Percentiles rank a stretch among this genome's conserved stretches.
Evolutionary conservation across 2,329 filamentous ascomycete genomes (phyloP).

Genomic region (Alternaria sp.): DNA sequence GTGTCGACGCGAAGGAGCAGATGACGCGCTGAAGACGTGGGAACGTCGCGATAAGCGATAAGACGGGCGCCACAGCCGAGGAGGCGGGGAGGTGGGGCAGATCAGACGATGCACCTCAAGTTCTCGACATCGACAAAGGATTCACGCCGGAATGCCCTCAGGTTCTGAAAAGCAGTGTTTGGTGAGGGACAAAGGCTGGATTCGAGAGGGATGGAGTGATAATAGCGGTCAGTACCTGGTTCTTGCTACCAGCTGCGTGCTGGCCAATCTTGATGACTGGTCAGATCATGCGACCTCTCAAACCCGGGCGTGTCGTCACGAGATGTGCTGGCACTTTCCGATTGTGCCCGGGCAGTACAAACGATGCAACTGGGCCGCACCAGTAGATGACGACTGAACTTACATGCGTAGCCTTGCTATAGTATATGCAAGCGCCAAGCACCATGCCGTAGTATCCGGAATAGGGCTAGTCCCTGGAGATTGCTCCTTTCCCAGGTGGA

Average conservation of each 20-base stretch:
- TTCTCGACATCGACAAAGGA: neutral
- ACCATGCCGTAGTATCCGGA: neutral
- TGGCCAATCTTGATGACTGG: constrained; percentile 17
- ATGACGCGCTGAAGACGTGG: constrained; percentile 33
- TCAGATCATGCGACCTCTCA: constrained; percentile 27
- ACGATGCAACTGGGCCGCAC: neutral
- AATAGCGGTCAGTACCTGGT: neutral
- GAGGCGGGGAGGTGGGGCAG: constrained; percentile 17
- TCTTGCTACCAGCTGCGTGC: neutral
- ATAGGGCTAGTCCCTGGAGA: neutral
- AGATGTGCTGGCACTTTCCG: constrained; percentile 33
- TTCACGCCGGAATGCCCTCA: neutral
- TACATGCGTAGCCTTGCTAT: neutral
- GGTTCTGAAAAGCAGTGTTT: neutral
- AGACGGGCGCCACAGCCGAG: constrained; percentile 33
- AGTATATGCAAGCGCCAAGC: neutral
- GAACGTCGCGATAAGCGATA: constrained; percentile 33
- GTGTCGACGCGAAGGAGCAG: constrained; percentile 18
- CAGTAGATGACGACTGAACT: neutral
- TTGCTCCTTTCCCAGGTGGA: neutral
- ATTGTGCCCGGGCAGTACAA: constrained; percentile 11
- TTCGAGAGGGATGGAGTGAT: neutral
- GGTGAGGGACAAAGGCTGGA: neutral
- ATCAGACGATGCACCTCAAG: constrained; percentile 9
- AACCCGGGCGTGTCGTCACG: constrained; percentile 28